Base-by-base conservation (phyloP, 2,329 filamentous ascomycete genomes). In the Dissoconium aciculare region DNA sequence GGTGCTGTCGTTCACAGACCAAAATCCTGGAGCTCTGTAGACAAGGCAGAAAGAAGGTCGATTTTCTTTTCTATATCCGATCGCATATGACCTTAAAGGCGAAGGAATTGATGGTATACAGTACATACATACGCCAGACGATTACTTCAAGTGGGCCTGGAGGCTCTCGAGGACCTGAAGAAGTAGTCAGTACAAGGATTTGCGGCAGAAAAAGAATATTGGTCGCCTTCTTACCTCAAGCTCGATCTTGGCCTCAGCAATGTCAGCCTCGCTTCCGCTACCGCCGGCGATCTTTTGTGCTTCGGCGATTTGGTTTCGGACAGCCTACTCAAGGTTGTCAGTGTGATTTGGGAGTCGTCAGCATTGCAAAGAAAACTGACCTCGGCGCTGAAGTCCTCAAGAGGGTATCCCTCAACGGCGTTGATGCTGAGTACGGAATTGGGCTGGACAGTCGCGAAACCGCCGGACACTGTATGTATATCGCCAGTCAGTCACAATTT, bases 191-290 rank as follows among this genome's bases (percentile, higher is more conserved):
- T 17, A 26, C 3, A 17, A 16, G 16, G 6, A 8, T 13, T 13
- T 5, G 10, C 14, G 14, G 12, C n/a, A 11, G 26, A 11, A 4
- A 28, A 28, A 25, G 5, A 4, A 13, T 15, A 4, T 13, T 5
- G 15, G 11, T 4, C 10, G 4, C 5, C 15, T 12, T 23, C 67
- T 56, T 63, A 93, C 87, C 83, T 98, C 89, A 49, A 98, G 66
- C 71, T 95, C 87, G 58, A 98, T 87, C 74, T 94, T 95, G 47
- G 89, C 89, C 74, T 98, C 89, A 44, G 87, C 87, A 63, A 95
- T 81, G 55, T 95, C 89, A 65, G 84, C 78, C 73, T 94, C 89
- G 61, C 83, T 94, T 54, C 87, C 89, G 55, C 68, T 74, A 54
- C 89, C 89, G 58, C 64, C 74, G 51, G 78, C 84, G 55, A 95